Evolutionary conservation across 2,329 filamentous ascomycete genomes (phyloP), one percentile per base, ranked within the genome.

Genomic region (Diaporthe sp.): DNA sequence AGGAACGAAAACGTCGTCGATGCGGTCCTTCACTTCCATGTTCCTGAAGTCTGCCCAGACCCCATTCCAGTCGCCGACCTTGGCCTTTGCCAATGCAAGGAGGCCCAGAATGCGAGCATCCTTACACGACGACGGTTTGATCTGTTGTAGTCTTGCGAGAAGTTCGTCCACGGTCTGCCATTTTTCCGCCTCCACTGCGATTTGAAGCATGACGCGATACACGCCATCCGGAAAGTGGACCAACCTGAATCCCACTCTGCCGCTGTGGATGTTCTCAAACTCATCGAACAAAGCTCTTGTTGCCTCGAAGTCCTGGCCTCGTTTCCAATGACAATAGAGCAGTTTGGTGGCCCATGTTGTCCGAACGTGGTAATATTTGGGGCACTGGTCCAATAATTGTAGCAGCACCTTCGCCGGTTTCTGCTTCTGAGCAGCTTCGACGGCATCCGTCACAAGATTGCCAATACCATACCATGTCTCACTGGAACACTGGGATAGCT

Each of bases 201-300:
- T 78, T 72, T 86, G 83, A 7, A 85, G 76, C 82, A 87, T 84
- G 53, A 82, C 77, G 30, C 83, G 81, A 74, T 84, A 85, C 10
- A 82, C 72, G 12, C 77, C 79, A 50, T 84, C 75, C 3, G 81
- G 79, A 53, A 82, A 77, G 12, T 79, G 75, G 4, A 78, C 59
- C n/a, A 81, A 75, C 0, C 79, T 55, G 55, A 85, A 80, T 0
- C 74, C 74, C 37, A 15, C 3, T 35, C 70, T 63, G 56, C 55
- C 55, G 1, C 47, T 56, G 1, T 73, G 74, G 1, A 59, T 51
- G 6, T 71, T 69, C 17, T 73, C 71, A 17, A 83, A 66, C 12
- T 35, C 30, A 13, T 68, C 42, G 74, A 83, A 84, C 2, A 85
- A 73, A 3, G 70, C 73, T 51, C 78, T 75, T 1, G 78, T 75